Conservation (phyloP, 1,284 basidiomycete genomes). For the Puccinia horiana region DNA sequence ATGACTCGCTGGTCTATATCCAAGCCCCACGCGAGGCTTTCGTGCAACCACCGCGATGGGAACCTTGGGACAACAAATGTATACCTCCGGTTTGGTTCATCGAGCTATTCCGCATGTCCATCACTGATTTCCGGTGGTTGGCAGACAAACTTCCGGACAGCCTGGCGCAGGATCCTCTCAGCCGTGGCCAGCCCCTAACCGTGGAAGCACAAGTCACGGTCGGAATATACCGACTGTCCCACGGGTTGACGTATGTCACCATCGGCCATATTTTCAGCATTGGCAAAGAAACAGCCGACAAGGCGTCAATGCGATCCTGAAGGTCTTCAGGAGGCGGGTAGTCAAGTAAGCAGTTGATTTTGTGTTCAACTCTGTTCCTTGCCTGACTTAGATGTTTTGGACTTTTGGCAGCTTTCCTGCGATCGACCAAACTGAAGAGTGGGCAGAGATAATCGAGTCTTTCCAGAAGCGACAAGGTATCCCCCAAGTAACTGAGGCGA, state of each 20-base stretch:
- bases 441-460: background rate
- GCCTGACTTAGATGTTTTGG: background rate
- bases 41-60: no score
- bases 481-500: background rate
- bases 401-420: background rate
- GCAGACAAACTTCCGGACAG: no score
- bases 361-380: background rate
- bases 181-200: no score
- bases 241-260: background rate
- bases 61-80: no score
- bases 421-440: background rate
- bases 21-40: no score
- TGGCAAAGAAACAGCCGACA: conserved; percentile 12
- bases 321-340: background rate
- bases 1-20: no score
- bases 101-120: no score
- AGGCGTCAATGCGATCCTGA: background rate
- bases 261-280: conserved; percentile 19
- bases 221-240: background rate
- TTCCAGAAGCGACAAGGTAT: background rate
- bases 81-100: no score
- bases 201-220: background rate
- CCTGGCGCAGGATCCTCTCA: no score
- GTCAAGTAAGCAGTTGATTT: background rate
- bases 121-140: no score